Conservation (phyloP, 2,329 filamentous ascomycete genomes). For the Simplicillium sp. region DNA sequence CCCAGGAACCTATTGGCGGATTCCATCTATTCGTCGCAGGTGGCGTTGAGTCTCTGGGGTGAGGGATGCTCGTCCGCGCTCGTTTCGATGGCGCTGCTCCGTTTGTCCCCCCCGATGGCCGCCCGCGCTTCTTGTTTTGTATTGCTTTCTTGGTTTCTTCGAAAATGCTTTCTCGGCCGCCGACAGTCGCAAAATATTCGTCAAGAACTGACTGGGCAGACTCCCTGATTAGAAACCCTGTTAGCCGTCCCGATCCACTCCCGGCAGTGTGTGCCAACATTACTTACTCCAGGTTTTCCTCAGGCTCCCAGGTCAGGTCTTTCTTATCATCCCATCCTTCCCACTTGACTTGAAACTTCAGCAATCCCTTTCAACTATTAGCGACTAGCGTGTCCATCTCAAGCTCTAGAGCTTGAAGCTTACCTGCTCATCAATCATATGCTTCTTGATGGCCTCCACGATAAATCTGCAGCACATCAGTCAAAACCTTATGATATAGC, state of each 20-base stretch:
- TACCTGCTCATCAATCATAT: slow-evolving; percentile 51
- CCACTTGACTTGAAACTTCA: slow-evolving; percentile 66
- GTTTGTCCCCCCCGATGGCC: slow-evolving; percentile 22
- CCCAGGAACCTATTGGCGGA: slow-evolving; percentile 67
- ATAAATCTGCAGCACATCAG: slow-evolving; percentile 45
- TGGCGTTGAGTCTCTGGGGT: slow-evolving; percentile 39
- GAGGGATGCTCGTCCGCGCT: slow-evolving; percentile 34
- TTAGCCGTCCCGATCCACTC: background rate
- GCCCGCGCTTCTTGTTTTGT: slow-evolving; percentile 48
- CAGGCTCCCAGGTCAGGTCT: slow-evolving; percentile 73
- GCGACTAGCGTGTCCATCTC: background rate
- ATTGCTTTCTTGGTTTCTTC: slow-evolving; percentile 38
- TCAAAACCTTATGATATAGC: slow-evolving; percentile 3
- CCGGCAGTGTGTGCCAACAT: background rate
- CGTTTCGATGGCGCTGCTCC: slow-evolving; percentile 27
- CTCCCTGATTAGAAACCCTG: slow-evolving; percentile 28
- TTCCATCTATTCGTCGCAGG: slow-evolving; percentile 45
- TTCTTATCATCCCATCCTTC: slow-evolving; percentile 61
- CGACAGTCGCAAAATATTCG: slow-evolving; percentile 53
- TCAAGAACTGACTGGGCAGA: slow-evolving; percentile 51
- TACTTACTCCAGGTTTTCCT: slow-evolving; percentile 47
- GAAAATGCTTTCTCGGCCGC: slow-evolving; percentile 50
- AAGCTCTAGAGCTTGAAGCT: slow-evolving; percentile 10
- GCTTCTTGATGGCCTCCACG: slow-evolving; percentile 63
- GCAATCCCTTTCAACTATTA: slow-evolving; percentile 26